phyloP scores from a whole-genome alignment of 345 rosid species.

The Sisymbrium altissimum region DNA sequence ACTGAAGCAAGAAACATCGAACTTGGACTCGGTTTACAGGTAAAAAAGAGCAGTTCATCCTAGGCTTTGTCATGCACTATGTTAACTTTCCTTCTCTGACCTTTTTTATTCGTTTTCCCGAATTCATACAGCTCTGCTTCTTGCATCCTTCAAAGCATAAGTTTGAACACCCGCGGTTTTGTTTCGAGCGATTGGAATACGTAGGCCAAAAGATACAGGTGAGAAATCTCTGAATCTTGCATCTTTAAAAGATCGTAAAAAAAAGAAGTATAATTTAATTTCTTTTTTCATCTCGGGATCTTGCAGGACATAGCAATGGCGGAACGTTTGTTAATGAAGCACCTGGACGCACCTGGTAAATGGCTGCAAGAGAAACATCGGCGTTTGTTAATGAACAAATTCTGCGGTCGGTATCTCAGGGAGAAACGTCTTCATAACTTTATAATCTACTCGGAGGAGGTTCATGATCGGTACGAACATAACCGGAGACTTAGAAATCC shows the following conservation, averaged over 20 bases:
- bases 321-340: slow-evolving; percentile 88
- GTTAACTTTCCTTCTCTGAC: slow-evolving; percentile 12
- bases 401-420: slow-evolving; percentile 80
- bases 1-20: slow-evolving; percentile 93
- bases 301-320: slow-evolving; percentile 85
- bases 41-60: neutral
- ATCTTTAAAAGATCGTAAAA: neutral
- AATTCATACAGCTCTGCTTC: slow-evolving; percentile 72
- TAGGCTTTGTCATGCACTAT: neutral
- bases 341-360: slow-evolving; percentile 86
- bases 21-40: slow-evolving; percentile 96
- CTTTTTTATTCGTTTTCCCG: neutral
- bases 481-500: slow-evolving; percentile 82
- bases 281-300: neutral
- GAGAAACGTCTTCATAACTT: slow-evolving; percentile 68
- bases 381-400: slow-evolving; percentile 85
- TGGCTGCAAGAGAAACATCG: slow-evolving; percentile 93
- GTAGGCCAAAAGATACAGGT: slow-evolving; percentile 98
- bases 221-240: neutral
- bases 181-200: slow-evolving; percentile 78
- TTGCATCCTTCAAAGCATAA: slow-evolving; percentile 94
- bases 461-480: slow-evolving; percentile 70
- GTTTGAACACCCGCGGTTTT: slow-evolving; percentile 92
- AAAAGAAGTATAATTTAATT: neutral
- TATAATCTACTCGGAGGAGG: slow-evolving; percentile 64